Conservation (phyloP, 805 yeast species). For the Candida lessepsii region DNA sequence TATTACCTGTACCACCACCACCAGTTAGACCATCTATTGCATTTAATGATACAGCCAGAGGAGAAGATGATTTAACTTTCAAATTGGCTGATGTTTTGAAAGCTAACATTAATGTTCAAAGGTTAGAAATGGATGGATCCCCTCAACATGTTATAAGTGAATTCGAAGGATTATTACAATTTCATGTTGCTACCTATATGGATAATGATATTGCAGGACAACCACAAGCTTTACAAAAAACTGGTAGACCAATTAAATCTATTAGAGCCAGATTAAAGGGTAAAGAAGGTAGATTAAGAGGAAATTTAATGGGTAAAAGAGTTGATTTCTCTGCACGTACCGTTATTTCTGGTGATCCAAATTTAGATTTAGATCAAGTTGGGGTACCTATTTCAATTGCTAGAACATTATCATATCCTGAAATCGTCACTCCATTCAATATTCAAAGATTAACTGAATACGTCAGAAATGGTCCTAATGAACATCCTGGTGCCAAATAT, state of each 20-base stretch:
- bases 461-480: conserved; percentile 97
- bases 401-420: conserved; percentile 92
- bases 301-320: conserved; percentile 99
- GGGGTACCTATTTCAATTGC: conserved; percentile 99
- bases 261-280: conserved; percentile 99
- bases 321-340: conserved; percentile 99
- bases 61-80: conserved; percentile 98
- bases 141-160: conserved; percentile 98
- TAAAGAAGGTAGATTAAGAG: conserved; percentile 98
- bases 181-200: conserved; percentile 99
- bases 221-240: conserved; percentile 97
- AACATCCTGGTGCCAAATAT: conserved; percentile 99
- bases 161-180: conserved; percentile 91
- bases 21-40: conserved; percentile 99
- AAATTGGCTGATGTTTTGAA: conserved; percentile 94
- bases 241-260: conserved; percentile 98
- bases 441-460: conserved; percentile 89
- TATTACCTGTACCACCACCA: conserved; percentile 99
- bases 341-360: conserved; percentile 99
- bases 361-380: conserved; percentile 94
- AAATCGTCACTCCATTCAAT: conserved; percentile 95
- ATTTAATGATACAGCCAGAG: conserved; percentile 95
- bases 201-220: conserved; percentile 99
- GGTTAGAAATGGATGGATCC: conserved; percentile 97
- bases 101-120: conserved; percentile 96